Conservation (phyloP, 192 early-diverging fungal genomes). For the Coemansia sp. region DNA sequence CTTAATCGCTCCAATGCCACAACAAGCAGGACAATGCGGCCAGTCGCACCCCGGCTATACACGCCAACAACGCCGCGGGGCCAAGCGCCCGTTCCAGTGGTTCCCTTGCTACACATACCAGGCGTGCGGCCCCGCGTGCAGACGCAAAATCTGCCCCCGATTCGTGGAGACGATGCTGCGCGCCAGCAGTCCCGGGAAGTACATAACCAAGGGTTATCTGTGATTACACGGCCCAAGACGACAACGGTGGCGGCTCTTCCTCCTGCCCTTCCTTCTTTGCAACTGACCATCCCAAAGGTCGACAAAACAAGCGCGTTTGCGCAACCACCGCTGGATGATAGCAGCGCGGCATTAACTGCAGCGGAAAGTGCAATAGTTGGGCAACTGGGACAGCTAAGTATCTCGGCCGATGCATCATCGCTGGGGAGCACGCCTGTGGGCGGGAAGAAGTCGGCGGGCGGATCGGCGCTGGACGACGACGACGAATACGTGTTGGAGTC, state of each 20-base stretch:
- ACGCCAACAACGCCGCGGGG: slow-evolving; percentile 51
- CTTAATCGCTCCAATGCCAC: slow-evolving; percentile 59
- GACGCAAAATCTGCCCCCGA: slow-evolving; percentile 27
- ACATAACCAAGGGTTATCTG: slow-evolving; percentile 28
- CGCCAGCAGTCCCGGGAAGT: slow-evolving; percentile 51
- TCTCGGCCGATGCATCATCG: slow-evolving; percentile 2
- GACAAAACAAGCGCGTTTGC: not conserved
- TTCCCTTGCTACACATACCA: not conserved
- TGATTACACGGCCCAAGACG: not conserved
- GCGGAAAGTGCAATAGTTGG: slow-evolving; percentile 15
- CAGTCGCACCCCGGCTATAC: slow-evolving; percentile 32
- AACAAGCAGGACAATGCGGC: slow-evolving; percentile 19
- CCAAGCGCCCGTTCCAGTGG: slow-evolving; percentile 22
- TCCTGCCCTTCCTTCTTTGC: not conserved
- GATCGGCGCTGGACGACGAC: slow-evolving; percentile 18
- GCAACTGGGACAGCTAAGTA: slow-evolving; percentile 32
- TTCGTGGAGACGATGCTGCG: slow-evolving; percentile 40
- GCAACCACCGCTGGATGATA: not conserved
- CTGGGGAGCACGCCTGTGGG: not conserved
- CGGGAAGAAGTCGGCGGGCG: not conserved
- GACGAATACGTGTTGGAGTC: slow-evolving; percentile 49
- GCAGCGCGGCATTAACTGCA: not conserved
- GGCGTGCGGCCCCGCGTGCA: slow-evolving; percentile 20
- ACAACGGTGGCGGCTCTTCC: too few species aligned
- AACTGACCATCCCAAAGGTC: not conserved